These are phyloP conservation scores for Zymoseptoria brevis DNA, from an alignment of 2,329 filamentous ascomycete species.

Conservation along the genomic window DNA sequence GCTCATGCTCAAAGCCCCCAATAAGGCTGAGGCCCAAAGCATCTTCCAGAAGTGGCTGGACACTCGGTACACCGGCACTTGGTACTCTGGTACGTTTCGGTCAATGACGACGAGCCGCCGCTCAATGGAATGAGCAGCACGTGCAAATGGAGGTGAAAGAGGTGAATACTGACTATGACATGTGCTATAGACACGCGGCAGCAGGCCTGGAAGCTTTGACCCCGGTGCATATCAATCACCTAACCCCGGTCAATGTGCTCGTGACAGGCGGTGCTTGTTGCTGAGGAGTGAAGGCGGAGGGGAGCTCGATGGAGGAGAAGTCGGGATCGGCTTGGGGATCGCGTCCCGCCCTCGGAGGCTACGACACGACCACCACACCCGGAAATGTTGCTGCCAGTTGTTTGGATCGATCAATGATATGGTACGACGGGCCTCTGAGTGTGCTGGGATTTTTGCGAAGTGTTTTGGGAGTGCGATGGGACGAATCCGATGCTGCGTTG, in stretches of 20 bases:
- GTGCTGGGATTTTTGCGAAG: not conserved
- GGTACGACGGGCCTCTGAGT: not conserved
- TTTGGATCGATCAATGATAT: not conserved
- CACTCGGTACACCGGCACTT: constrained; percentile 31
- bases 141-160: not conserved
- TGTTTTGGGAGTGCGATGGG: not conserved
- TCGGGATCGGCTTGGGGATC: not conserved
- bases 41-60: constrained; percentile 31
- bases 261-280: not conserved
- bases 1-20: constrained; percentile 51
- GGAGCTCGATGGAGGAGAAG: not conserved
- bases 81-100: constrained; percentile 24
- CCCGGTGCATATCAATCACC: not conserved
- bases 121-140: not conserved
- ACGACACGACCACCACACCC: not conserved
- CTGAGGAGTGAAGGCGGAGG: not conserved
- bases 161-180: not conserved
- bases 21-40: constrained; percentile 16
- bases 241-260: not conserved
- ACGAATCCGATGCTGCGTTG: not conserved
- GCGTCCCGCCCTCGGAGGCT: not conserved
- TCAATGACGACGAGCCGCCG: not conserved
- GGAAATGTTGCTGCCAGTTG: not conserved
- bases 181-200: not conserved
- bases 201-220: not conserved